These are phyloP conservation scores for Plasmodium vivax DNA, from an alignment of 169 alveolate species.

Conservation along the genomic window DNA sequence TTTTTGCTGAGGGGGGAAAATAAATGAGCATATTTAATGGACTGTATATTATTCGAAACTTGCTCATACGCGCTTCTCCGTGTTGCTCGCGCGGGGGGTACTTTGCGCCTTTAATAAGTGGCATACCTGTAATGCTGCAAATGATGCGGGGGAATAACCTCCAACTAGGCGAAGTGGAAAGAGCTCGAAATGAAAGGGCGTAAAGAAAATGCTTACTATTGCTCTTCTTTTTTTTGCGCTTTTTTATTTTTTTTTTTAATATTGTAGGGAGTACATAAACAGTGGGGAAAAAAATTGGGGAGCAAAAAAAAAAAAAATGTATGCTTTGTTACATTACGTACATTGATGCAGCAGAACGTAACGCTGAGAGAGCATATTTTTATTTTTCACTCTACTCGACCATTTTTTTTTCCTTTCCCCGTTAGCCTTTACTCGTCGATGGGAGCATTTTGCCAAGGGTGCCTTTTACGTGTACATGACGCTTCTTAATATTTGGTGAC, in stretches of 20 bases:
- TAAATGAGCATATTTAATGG: background rate
- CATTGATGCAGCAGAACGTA: background rate
- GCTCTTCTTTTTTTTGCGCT: background rate
- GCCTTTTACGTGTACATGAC: background rate
- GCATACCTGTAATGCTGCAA: background rate
- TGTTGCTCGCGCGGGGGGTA: background rate
- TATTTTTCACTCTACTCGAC: background rate
- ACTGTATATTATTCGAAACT: too few species aligned
- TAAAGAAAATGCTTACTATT: background rate
- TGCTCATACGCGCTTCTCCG: background rate
- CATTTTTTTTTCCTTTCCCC: background rate
- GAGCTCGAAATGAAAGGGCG: background rate
- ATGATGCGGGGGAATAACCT: background rate
- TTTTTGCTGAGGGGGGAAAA: background rate
- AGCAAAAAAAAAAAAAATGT: background rate
- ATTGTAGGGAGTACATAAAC: background rate
- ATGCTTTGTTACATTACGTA: background rate
- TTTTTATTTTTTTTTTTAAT: background rate
- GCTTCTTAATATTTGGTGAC: background rate
- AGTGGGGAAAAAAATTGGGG: background rate
- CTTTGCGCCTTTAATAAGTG: background rate
- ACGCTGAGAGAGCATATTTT: background rate
- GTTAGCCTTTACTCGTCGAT: background rate
- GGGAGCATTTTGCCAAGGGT: background rate
- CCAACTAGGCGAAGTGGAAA: background rate